These are phyloP conservation scores for Fomitopsis schrenkii DNA, from an alignment of 1,284 basidiomycete species.

Conservation along the genomic window DNA sequence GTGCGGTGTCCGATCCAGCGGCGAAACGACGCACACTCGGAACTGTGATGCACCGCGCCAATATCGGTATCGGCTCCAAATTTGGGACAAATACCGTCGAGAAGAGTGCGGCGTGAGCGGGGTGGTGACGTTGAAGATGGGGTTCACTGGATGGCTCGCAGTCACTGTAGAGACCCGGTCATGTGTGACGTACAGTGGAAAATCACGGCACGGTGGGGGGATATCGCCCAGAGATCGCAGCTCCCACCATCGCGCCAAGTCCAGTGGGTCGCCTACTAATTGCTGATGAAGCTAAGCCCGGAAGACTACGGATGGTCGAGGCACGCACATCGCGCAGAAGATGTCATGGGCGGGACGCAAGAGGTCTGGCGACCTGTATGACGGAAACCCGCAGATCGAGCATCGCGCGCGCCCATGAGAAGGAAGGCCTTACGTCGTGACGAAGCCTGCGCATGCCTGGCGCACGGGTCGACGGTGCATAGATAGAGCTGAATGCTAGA, in stretches of 20 bases:
- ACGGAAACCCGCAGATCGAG: neutral
- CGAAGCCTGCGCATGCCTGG: neutral
- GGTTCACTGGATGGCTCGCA: neutral
- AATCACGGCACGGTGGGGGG: neutral
- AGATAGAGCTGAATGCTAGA: neutral
- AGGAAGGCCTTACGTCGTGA: neutral
- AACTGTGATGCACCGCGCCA: neutral
- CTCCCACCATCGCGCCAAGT: neutral
- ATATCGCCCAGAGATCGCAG: neutral
- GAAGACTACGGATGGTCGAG: neutral
- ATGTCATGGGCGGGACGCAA: neutral
- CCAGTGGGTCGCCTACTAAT: neutral
- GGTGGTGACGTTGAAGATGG: neutral
- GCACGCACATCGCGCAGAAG: neutral
- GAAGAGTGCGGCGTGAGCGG: neutral
- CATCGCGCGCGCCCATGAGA: neutral
- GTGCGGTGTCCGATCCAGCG: neutral
- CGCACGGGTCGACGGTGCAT: neutral
- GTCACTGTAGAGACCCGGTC: neutral
- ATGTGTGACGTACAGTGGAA: neutral
- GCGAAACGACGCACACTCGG: neutral
- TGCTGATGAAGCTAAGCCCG: neutral
- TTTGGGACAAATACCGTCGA: neutral
- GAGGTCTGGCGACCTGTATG: neutral
- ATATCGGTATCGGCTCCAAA: neutral